phyloP scores from a whole-genome alignment of 2,329 filamentous ascomycete genomes.

The Talaromyces sp. region DNA sequence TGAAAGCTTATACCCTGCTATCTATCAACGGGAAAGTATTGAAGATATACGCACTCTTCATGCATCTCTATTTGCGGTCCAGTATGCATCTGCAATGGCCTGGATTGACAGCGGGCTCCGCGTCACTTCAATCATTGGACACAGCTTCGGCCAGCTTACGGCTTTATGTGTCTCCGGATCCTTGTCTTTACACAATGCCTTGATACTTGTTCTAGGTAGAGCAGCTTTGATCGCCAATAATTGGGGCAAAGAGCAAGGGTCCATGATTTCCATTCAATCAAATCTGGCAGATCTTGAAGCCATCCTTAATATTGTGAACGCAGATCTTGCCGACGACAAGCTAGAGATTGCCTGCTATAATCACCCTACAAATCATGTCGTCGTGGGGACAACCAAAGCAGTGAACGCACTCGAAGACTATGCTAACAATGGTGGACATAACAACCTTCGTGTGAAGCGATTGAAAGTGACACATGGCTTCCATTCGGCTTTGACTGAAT shows the following conservation, averaged over 20 bases:
- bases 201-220: constrained; percentile 31
- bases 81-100: constrained; percentile 36
- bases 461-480: constrained; percentile 50
- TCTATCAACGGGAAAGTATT: constrained; percentile 26
- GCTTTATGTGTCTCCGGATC: constrained; percentile 33
- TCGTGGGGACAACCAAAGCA: constrained; percentile 35
- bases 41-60: constrained; percentile 32
- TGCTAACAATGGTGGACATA: neutral
- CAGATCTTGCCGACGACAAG: constrained; percentile 15
- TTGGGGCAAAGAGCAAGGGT: constrained; percentile 34
- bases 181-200: constrained; percentile 29
- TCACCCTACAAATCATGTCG: constrained; percentile 41
- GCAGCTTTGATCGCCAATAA: constrained; percentile 29
- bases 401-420: constrained; percentile 14
- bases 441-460: constrained; percentile 31
- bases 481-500: constrained; percentile 45
- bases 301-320: neutral
- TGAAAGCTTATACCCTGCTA: constrained; percentile 32
- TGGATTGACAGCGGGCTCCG: constrained; percentile 41
- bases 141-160: constrained; percentile 40
- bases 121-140: constrained; percentile 34
- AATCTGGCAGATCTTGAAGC: constrained; percentile 27
- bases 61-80: constrained; percentile 35
- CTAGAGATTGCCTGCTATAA: constrained; percentile 50
- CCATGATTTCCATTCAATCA: constrained; percentile 35